Base-by-base conservation (phyloP, 805 yeast genomes). In the Hanseniaspora meyeri region DNA sequence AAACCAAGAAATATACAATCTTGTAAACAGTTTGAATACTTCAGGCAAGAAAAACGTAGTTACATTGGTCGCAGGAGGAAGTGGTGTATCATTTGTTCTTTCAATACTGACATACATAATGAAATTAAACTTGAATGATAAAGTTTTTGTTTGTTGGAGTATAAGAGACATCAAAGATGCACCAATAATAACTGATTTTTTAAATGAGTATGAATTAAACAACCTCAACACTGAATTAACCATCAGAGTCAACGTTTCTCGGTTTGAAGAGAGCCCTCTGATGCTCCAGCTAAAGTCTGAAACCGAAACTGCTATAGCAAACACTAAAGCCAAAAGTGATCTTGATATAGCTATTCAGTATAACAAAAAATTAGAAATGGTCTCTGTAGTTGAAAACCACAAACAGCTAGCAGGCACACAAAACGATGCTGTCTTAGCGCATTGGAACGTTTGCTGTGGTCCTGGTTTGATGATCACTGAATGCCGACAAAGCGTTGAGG, bases 21-120 rank as follows among this genome's bases (percentile, higher is more conserved):
- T 81, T 17, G 20, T 45, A 16, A 27, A 45, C 14, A 32, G 43
- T 10, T 20, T 40, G 20, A 40, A 14, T 40, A 17, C 43, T 19
- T 40, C 24, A 5, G 37, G 6, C 11, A 43, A 32, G 14, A 54
- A 42, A 36, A 48, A 43, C 29, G n/a, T 29, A 9, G 24, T 55
- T 1, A 65, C 72, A 16, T 73, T 84, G 19, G 72, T 84, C 1
- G 78, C 83, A 60, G 91, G 90, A 14, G 93, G 93, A 0, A 78
- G 87, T 1, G 90, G 91, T 0, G 76, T 85, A 11, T 81, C 89
- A 0, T 77, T 77, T 55, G 85, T 83, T 3, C 59, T 82, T 17
- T 46, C 52, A 3, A 36, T 53, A 39, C 32, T 53, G 40, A 47
- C 24, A 1, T n/a, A n/a, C n/a, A 14, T 46, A 3, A 8, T 52